Base-by-base conservation (phyloP, 2,329 filamentous ascomycete genomes). In the Tolypocladium guangdongense region DNA sequence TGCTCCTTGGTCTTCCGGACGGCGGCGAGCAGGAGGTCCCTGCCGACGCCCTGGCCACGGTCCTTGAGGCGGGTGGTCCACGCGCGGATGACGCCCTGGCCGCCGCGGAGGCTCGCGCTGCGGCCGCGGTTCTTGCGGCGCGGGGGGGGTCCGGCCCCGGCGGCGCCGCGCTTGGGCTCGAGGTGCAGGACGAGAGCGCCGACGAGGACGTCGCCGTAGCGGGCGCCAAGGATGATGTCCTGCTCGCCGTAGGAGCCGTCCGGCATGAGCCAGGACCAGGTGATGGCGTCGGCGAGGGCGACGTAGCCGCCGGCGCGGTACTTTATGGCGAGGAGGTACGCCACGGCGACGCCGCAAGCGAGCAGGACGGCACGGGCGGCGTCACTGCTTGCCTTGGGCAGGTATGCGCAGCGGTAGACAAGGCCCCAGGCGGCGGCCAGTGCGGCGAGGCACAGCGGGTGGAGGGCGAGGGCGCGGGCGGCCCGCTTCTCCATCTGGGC, bases 21-120 rank as follows among this genome's bases (percentile, higher is more conserved):
- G 2, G 87, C 88, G 60, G 88, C 86, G 59, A 86, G 80, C 49
- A 96, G 74, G 62, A 96, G 70, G 35, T 83, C 84, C 41, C 74
- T 77, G 3, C 90, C 90, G 27, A 95, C 74, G 0, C 90, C 89
- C 57, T 82, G 81, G 35, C 80, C 75, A 30, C 90, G 78, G 66
- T 89, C 90, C 59, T 77, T 75, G 50, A 83, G 70, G 64, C 78
- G 77, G 2, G 90, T 88, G 2, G 89, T 92, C 90, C 90, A 96
- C 1, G 87, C 90, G 32, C 87, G 81, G 54, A 96, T 84, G 49
- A 90, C 74, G 10, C 84, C 87, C 57, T 78, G 80, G 51, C 85
- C 86, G 37, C 83, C 81, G 58, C 73, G 66, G 60, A 75, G 73
- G 63, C 64, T 72, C 60, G 58, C 57, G 49, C 62, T 67, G 60